Evolutionary conservation across 2,329 filamentous ascomycete species (phyloP), one percentile per base, ranked within the genome.

Genomic region (Cladosporium sp.): DNA sequence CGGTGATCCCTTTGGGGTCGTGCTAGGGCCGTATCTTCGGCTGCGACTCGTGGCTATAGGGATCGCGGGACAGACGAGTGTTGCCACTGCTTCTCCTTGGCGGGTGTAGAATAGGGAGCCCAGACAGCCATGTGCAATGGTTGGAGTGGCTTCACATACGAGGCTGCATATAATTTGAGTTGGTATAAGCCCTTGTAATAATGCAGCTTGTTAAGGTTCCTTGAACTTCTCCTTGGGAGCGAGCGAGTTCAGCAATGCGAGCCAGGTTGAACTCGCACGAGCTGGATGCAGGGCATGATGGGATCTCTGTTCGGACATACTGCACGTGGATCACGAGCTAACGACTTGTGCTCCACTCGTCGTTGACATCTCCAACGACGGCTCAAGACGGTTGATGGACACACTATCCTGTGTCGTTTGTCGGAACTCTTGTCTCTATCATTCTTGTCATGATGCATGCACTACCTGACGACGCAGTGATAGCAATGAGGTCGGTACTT

Each of bases 41-140:
- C 34, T 32, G 34, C 49, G 60, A 63, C n/a, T 63, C 49, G 60
- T 63, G 60, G 60, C 34, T 49, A 51, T 34, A 51, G 60, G 34
- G n/a, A 16, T 28, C 23, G 30, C 59, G 59, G 59, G 59, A 54
- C n/a, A 30, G 8, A 54, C 30, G 10, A 54, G 5, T 32, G 28
- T 32, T 54, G 28, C 51, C 51, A 21, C 51, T 54, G 26, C 26
- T 18, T 54, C 26, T 54, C 51, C 21, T 57, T 26, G 23, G 54
- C 30, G 10, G n/a, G 32, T 23, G 32, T n/a, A 39, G 23, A 25
- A 39, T 21, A 34, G n/a, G 32, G 10, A 36, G 18, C n/a, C 11
- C 21, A 25, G n/a, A 26, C 54, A 21, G 18, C 23, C 14, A 10
- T 23, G 14, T 39, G 21, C 54, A 18, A 10, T 57, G 30, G 32